Conservation (phyloP, 2,329 filamentous ascomycete genomes). For the Capronia americana region DNA sequence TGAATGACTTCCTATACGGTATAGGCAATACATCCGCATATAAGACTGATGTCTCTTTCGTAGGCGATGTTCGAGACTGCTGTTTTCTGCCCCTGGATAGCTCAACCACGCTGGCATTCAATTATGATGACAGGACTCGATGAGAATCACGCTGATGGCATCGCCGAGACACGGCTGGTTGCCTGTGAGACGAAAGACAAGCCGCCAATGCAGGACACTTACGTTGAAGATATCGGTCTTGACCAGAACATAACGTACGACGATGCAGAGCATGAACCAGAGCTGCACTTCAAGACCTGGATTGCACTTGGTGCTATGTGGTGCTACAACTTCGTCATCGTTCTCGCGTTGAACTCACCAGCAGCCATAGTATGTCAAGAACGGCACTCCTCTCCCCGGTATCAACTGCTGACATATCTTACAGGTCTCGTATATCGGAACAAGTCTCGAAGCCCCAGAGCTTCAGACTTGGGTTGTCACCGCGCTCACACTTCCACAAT, state of each 20-base stretch:
- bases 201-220: too few relatives aligned
- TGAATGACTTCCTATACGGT: too few relatives aligned
- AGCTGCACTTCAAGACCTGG: slow-evolving; percentile 15
- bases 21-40: too few relatives aligned
- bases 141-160: too few relatives aligned
- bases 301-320: slow-evolving; percentile 15
- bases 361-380: slow-evolving; percentile 1
- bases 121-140: too few relatives aligned
- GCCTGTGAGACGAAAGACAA: too few relatives aligned
- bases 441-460: background rate
- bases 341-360: slow-evolving; percentile 4
- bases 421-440: background rate
- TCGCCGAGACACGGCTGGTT: too few relatives aligned
- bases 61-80: too few relatives aligned
- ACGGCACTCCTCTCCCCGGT: background rate
- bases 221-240: too few relatives aligned
- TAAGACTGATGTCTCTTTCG: too few relatives aligned
- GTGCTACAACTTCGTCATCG: slow-evolving; percentile 4
- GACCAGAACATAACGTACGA: slow-evolving; percentile 16
- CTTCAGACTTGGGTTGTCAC: slow-evolving; percentile 20
- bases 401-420: background rate
- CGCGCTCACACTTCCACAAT: slow-evolving; percentile 24
- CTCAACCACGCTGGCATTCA: too few relatives aligned
- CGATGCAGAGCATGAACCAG: slow-evolving; percentile 16
- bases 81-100: too few relatives aligned